Conservation (phyloP, 2,329 filamentous ascomycete genomes). For the Ascochyta pisi region DNA sequence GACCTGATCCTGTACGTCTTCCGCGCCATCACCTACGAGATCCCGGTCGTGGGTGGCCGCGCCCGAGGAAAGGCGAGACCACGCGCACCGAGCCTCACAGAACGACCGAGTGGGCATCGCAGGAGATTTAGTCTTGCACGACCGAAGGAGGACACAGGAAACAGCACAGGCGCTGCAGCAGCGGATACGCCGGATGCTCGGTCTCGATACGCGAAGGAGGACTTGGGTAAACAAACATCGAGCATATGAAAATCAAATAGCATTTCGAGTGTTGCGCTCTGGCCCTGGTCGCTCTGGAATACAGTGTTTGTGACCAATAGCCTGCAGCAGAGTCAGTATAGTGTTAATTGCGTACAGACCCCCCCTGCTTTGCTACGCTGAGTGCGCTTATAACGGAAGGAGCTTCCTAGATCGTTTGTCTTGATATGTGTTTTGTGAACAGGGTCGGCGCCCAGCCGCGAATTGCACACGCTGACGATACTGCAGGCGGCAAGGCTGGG, state of each 20-base stretch:
- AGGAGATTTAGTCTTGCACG: constrained; percentile 53
- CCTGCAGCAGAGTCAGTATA: no score
- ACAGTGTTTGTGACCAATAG: background rate
- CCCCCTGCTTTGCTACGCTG: no score
- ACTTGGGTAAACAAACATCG: background rate
- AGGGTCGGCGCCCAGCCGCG: no score
- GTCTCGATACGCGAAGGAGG: constrained; percentile 33
- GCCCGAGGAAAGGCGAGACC: constrained; percentile 66
- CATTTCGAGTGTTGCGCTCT: background rate
- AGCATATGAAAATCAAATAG: background rate
- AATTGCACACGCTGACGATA: no score
- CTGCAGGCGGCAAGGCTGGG: no score
- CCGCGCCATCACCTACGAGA: constrained; percentile 64
- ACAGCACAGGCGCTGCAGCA: constrained; percentile 26
- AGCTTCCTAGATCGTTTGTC: no score
- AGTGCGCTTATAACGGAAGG: no score
- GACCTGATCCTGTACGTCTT: constrained; percentile 68
- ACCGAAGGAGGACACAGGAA: constrained; percentile 30
- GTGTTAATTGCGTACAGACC: no score
- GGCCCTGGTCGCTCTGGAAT: background rate
- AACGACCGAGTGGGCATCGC: constrained; percentile 60
- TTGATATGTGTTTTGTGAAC: no score
- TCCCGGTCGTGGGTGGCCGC: constrained; percentile 67
- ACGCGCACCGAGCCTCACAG: constrained; percentile 66
- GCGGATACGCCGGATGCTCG: constrained; percentile 37